Conservation (phyloP, 352 stramenopile genomes). For the Globisporangium viniferum region DNA sequence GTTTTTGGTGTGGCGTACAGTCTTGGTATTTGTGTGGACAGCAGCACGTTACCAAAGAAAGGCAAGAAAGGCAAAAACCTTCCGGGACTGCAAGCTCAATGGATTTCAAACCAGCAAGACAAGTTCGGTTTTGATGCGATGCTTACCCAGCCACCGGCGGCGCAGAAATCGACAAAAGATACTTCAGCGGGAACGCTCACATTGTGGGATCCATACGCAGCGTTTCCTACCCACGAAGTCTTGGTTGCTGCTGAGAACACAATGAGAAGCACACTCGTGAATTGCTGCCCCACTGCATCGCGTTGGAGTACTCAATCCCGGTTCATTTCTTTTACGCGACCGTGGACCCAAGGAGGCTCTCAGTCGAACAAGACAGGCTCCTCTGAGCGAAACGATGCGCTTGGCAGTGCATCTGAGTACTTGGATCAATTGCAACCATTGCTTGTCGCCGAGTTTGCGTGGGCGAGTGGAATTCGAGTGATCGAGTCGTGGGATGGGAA, state of each 20-base stretch:
- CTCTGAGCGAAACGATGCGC: not conserved
- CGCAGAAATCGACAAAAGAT: conserved; percentile 17
- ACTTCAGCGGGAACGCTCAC: conserved; percentile 19
- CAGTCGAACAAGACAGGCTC: not conserved
- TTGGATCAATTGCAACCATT: conserved; percentile 27
- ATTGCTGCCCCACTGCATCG: conserved; percentile 9
- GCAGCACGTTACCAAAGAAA: not conserved
- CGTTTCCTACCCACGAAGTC: conserved; percentile 43
- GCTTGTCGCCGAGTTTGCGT: conserved; percentile 26
- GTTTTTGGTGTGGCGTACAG: conserved; percentile 41
- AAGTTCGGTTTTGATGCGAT: conserved; percentile 51
- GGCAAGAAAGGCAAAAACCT: not conserved
- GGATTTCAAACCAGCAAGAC: conserved; percentile 35
- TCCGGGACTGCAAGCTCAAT: conserved; percentile 20
- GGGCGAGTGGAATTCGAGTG: conserved; percentile 22
- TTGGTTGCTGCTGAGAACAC: conserved; percentile 17
- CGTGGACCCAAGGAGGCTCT: not conserved
- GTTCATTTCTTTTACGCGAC: conserved; percentile 11
- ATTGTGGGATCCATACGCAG: conserved; percentile 44
- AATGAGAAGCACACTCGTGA: not conserved
- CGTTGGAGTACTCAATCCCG: conserved; percentile 2
- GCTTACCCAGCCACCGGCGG: conserved; percentile 16
- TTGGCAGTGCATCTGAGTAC: conserved; percentile 9
- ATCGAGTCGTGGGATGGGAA: conserved; percentile 50
- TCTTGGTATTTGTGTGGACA: conserved; percentile 24